These are phyloP conservation scores for Paecilomyces variotii DNA, from an alignment of 2,329 filamentous ascomycete species.

Conservation along the genomic window DNA sequence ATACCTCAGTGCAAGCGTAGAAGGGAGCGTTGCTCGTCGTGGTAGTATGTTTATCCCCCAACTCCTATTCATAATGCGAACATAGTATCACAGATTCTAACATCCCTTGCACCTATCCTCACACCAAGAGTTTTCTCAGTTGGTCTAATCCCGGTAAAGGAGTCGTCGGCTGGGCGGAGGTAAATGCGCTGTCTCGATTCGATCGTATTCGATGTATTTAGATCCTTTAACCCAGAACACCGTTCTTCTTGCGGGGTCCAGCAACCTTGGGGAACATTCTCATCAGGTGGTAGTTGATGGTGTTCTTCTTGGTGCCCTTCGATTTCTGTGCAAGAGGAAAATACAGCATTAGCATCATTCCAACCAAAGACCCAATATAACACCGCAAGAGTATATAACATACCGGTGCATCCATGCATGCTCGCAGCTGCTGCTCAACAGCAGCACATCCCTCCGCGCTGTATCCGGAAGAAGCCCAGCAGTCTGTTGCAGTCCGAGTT, in stretches of 20 bases:
- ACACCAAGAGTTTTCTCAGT: too few species aligned
- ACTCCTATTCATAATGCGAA: not conserved
- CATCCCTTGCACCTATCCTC: not conserved
- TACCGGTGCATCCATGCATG: conserved; percentile 75
- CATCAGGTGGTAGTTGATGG: conserved; percentile 85
- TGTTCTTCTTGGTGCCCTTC: conserved; percentile 55
- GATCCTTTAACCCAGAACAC: conserved; percentile 24
- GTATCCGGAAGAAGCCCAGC: conserved; percentile 41
- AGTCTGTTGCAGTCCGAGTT: conserved; percentile 23
- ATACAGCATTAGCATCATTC: conserved; percentile 2
- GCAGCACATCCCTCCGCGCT: conserved; percentile 49
- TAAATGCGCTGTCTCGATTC: not conserved
- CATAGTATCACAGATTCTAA: not conserved
- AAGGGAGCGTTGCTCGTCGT: not conserved
- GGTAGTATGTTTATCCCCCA: not conserved
- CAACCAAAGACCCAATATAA: not conserved
- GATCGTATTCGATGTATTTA: not conserved
- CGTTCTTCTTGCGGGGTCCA: conserved; percentile 59
- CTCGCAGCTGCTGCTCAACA: conserved; percentile 53
- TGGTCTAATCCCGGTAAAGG: not conserved
- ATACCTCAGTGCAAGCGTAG: not conserved
- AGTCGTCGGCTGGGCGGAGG: not conserved
- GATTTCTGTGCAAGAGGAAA: conserved; percentile 41
- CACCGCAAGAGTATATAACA: conserved; percentile 23
- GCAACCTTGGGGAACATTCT: conserved; percentile 68